Evolutionary conservation across 2,329 filamentous ascomycete species (phyloP).

Genomic region (Raffaelea arxii): DNA sequence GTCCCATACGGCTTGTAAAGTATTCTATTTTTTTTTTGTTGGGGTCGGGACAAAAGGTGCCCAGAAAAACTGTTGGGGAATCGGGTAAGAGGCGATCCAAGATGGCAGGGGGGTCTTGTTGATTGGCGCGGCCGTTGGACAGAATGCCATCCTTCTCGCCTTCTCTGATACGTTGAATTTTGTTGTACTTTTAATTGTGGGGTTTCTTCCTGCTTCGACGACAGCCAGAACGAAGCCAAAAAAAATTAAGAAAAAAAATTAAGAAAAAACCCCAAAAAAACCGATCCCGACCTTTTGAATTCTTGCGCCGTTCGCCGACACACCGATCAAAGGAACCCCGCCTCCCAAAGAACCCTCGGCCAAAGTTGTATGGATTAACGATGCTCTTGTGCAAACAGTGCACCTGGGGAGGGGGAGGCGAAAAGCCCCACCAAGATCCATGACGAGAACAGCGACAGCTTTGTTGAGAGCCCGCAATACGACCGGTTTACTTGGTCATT

Average conservation of each 20-base stretch:
- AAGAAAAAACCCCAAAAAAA: background rate
- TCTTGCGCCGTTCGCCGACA: background rate
- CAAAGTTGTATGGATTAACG: no score
- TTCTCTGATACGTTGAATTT: background rate
- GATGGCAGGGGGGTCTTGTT: background rate
- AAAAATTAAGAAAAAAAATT: background rate
- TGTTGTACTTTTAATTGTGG: background rate
- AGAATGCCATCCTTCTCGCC: no score
- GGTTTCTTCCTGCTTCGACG: background rate
- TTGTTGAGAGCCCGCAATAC: no score
- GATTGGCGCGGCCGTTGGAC: conserved; percentile 1
- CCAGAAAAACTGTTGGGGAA: background rate
- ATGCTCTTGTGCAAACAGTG: no score
- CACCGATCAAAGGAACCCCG: no score
- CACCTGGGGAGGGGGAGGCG: no score
- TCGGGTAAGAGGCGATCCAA: background rate
- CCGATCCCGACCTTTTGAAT: background rate
- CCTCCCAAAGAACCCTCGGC: no score
- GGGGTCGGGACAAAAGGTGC: background rate
- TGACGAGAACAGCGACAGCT: no score
- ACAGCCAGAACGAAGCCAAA: background rate
- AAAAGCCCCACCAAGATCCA: no score
- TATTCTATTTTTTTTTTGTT: background rate
- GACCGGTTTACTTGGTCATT: no score
- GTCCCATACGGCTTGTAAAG: no score